Percentiles rank a stretch among this genome's conserved stretches.
Evolutionary conservation across 1,139 yeast species (phyloP).

Genomic region (Tardiomyces depauwii): DNA sequence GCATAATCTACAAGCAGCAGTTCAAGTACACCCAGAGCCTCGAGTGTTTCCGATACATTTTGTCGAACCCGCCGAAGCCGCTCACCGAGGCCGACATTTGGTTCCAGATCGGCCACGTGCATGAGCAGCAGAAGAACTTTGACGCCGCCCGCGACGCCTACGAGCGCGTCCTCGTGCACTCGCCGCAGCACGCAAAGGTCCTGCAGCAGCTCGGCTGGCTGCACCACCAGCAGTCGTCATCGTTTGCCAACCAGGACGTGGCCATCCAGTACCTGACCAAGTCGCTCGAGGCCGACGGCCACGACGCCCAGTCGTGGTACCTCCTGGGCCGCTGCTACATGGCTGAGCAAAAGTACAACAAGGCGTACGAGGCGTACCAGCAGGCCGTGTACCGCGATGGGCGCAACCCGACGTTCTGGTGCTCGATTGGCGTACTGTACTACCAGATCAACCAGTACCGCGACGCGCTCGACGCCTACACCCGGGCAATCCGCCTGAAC

Average conservation of each 20-base stretch:
- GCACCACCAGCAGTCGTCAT: constrained; percentile 70
- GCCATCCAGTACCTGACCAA: constrained; percentile 77
- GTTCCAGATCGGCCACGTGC: constrained; percentile 95
- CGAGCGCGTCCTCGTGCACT: constrained; percentile 79
- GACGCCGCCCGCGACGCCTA: constrained; percentile 89
- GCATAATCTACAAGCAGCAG: constrained; percentile 95
- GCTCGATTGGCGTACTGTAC: constrained; percentile 93
- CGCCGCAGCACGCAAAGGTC: constrained; percentile 92
- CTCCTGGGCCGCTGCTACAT: constrained; percentile 92
- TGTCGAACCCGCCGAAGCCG: constrained; percentile 89
- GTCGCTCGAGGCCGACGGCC: constrained; percentile 77
- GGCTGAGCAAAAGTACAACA: constrained; percentile 90
- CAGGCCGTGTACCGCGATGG: constrained; percentile 97
- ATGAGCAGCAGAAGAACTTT: constrained; percentile 90
- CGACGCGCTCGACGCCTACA: constrained; percentile 95
- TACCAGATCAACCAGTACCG: constrained; percentile 93
- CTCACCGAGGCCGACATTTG: constrained; percentile 94
- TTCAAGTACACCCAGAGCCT: constrained; percentile 76
- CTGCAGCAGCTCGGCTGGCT: constrained; percentile 93
- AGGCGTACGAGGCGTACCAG: constrained; percentile 96
- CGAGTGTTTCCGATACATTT: constrained; percentile 87
- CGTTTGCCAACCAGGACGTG: constrained; percentile 67
- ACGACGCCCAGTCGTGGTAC: constrained; percentile 96
- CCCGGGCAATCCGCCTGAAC: constrained; percentile 87
- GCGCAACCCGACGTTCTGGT: constrained; percentile 97